Evolutionary conservation across 345 rosid genomes (phyloP), one percentile per base, ranked within the genome.

Genomic region (Raphanus sativus): DNA sequence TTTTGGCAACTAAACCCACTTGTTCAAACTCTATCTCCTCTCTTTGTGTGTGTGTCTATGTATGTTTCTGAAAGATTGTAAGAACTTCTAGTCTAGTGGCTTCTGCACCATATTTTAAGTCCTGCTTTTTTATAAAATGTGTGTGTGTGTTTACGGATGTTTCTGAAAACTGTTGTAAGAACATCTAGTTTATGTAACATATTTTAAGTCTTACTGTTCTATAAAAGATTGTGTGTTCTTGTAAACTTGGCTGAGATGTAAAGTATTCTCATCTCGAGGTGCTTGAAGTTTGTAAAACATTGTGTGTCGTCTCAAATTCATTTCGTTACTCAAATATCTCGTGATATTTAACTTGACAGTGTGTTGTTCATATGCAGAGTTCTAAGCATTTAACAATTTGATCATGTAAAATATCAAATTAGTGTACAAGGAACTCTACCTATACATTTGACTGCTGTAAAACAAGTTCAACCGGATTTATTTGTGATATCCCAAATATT

Each of bases 1-100:
- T 0, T 54, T 71, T 34, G 42, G 54, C 52, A 29, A 65, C 81
- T 62, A 16, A 45, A 66, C 73, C 69, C 58, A 65, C 55, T 78
- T 77, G 77, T 71, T 71, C 54, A 15, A 24, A 52, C 65, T 73
- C 70, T 32, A 1, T 60, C 13, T 1, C 6, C 11, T 60, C 9
- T 60, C 32, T 56, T 3, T 30, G 1, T 32, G 38, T 59, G n/a
- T 54, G 7, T 38, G 64, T 24, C 2, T 32, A 21, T 48, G 77
- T 50, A 21, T 48, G 81, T 78, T 25, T 32, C 16, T 66, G 58
- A 62, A 32, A 62, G 32, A 17, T 10, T 56, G 72, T 67, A 61
- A 50, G 58, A 67, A 72, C 26, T 72, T 40, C 8, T 12, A 54
- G 32, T n/a, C 4, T 42, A 3, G 75, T 70, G 76, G 55, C 24